phyloP scores from a whole-genome alignment of 2,329 filamentous ascomycete species.

The Bipolaris gigantea region DNA sequence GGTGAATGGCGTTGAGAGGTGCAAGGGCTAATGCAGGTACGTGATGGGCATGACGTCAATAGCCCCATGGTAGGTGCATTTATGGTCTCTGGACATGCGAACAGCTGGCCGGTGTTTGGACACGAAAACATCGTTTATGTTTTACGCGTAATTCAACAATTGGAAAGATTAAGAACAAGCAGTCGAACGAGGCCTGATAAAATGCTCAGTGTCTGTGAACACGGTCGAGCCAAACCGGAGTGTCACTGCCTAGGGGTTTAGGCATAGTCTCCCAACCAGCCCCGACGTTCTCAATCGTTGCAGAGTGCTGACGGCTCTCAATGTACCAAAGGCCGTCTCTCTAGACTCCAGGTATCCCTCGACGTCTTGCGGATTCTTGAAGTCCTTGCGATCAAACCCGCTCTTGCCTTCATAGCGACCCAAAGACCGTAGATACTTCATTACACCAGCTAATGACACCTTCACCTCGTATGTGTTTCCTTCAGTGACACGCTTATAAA shows the following conservation, averaged over 20 bases:
- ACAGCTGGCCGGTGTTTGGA: not conserved
- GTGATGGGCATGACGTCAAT: conserved; percentile 9
- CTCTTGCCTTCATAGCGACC: conserved; percentile 52
- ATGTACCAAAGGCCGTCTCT: conserved; percentile 51
- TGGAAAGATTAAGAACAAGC: not conserved
- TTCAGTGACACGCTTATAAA: conserved; percentile 51
- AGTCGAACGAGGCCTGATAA: not conserved
- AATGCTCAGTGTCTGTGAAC: not conserved
- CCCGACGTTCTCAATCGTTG: conserved; percentile 49
- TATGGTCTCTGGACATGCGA: not conserved
- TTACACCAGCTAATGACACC: conserved; percentile 59
- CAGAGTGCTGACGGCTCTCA: conserved; percentile 56
- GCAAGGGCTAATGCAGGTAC: conserved; percentile 9
- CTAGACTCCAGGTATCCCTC: conserved; percentile 49
- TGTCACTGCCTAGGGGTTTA: conserved; percentile 53
- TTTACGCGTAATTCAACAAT: not conserved
- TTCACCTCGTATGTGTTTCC: conserved; percentile 57
- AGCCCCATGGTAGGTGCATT: conserved; percentile 3
- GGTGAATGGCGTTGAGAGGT: not conserved
- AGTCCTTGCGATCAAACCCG: conserved; percentile 50
- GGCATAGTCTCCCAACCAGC: conserved; percentile 58
- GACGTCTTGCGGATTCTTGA: conserved; percentile 35
- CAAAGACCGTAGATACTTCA: conserved; percentile 60
- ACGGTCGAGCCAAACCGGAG: conserved; percentile 44
- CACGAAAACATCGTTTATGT: not conserved